Base-by-base conservation (phyloP, 2,329 filamentous ascomycete species). In the Cladosporium sp. region DNA sequence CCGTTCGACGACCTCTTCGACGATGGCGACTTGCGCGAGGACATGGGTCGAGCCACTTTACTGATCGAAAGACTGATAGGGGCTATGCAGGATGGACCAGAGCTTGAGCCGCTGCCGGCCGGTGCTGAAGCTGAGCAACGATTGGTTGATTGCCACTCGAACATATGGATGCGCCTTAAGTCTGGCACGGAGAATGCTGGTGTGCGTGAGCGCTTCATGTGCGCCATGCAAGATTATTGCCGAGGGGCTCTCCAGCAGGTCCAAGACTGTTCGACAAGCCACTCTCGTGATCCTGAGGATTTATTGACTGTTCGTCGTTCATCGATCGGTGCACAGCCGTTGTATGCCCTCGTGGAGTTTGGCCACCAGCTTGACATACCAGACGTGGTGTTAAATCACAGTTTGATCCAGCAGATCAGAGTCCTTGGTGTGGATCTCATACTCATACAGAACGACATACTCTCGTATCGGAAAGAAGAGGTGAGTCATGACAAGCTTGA, bases 401-500 rank as follows among this genome's bases (percentile, higher is more conserved):
- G 18, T 2, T 26, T 8, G n/a, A 52, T 62, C 23, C 23, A 33
- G 14, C 29, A 62, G 7, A 56, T 64, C 33, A 21, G 29, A 21
- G 16, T 33, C 28, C 16, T 50, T 7, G 62, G 44, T 33, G 37
- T 64, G 23, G 62, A 64, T 21, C n/a, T 64, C 3, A 64, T 50
- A 2, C 52, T 57, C 4, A 52, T 64, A 23, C 62, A 64, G 16
- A 64, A 64, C 52, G 62, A 64, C 52, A 33, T 64, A n/a, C 16
- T 64, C 5, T 64, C 62, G 5, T 64, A 64, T 28, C 52, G 18
- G 5, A 64, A 64, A 14, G 62, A 64, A 33, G 62, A 64, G 40
- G 49, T 56, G 16, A 56, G 53, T 33, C 31, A 12, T 33, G 31
- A 10, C 31, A 11, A 33, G 31, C 31, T 33, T 11, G 31, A 11